A percentile compares a stretch with the other conserved stretches of the same genome.
Evolutionary conservation across 495 filamentous ascomycete genomes (phyloP).

Genomic region (Amphirosellinia nigrospora): DNA sequence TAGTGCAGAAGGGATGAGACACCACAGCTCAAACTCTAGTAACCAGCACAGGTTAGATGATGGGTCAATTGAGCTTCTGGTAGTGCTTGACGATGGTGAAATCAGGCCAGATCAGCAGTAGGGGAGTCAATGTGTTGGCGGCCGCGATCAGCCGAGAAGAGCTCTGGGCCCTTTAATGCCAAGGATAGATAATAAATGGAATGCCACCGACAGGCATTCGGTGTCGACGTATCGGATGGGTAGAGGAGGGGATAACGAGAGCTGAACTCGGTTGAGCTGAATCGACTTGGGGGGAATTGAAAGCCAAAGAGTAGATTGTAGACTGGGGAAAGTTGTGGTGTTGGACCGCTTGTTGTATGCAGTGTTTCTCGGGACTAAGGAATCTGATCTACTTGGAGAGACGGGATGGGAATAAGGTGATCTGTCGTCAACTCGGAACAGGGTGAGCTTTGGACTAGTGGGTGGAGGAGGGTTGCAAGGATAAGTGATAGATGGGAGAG

Average conservation of each 20-base stretch:
- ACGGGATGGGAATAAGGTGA: constrained; percentile 15
- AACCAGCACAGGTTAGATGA: constrained; percentile 1
- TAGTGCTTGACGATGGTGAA: background rate
- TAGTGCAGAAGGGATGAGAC: background rate
- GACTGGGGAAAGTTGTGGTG: no score
- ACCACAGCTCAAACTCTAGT: background rate
- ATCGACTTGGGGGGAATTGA: background rate
- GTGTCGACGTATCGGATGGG: constrained; percentile 9
- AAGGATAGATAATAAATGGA: constrained; percentile 21
- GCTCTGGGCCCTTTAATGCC: constrained; percentile 23
- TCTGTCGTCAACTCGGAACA: constrained; percentile 25
- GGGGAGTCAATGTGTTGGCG: constrained; percentile 13
- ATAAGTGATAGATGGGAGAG: constrained; percentile 13
- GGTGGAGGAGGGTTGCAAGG: constrained; percentile 1
- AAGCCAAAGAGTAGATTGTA: background rate
- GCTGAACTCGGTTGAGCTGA: background rate
- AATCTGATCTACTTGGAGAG: constrained; percentile 4
- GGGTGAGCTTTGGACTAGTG: constrained; percentile 2
- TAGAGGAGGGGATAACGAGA: background rate
- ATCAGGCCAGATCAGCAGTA: constrained; percentile 30
- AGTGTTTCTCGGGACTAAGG: background rate
- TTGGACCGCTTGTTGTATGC: background rate
- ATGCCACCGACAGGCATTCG: background rate
- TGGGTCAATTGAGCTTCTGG: constrained; percentile 6
- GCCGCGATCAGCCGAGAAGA: constrained; percentile 23